phyloP scores from a whole-genome alignment of 805 yeast species.

The Wickerhamiella lipophila region DNA sequence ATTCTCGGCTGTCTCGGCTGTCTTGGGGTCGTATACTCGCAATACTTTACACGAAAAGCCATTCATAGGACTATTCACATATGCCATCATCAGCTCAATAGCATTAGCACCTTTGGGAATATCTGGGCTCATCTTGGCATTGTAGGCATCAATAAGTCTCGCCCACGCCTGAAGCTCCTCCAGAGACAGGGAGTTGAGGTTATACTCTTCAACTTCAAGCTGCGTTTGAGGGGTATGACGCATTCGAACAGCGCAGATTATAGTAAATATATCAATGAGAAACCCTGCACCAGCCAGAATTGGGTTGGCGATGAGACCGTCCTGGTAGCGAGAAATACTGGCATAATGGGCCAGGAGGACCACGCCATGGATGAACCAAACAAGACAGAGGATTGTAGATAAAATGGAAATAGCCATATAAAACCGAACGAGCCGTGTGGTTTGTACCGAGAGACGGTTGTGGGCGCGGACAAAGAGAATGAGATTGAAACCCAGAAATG shows the following conservation, averaged over 20 bases:
- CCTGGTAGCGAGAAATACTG: conserved; percentile 11
- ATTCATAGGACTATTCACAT: conserved; percentile 21
- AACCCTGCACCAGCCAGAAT: conserved; percentile 17
- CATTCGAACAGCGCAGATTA: conserved; percentile 20
- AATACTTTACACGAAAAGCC: conserved; percentile 26
- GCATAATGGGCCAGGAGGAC: background rate
- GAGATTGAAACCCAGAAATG: conserved; percentile 22
- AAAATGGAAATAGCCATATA: conserved; percentile 13
- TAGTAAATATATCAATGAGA: conserved; percentile 18
- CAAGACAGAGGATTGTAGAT: conserved; percentile 17
- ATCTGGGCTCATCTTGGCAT: conserved; percentile 21
- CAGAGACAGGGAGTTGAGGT: conserved; percentile 20
- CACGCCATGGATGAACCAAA: conserved; percentile 15
- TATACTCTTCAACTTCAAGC: conserved; percentile 25
- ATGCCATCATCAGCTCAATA: conserved; percentile 26
- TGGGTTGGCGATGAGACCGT: conserved; percentile 21
- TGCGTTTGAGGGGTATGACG: conserved; percentile 23
- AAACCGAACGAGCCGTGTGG: conserved; percentile 17
- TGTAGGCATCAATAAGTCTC: conserved; percentile 25
- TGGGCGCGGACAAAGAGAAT: conserved; percentile 18
- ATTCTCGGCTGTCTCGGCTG: background rate
- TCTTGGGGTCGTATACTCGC: conserved; percentile 23
- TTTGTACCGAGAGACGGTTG: conserved; percentile 19
- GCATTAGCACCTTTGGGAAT: conserved; percentile 28
- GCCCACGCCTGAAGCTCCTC: conserved; percentile 26